Evolutionary conservation across 768 basidiomycete species (phyloP).

Genomic region (Tephrocybe sp.): DNA sequence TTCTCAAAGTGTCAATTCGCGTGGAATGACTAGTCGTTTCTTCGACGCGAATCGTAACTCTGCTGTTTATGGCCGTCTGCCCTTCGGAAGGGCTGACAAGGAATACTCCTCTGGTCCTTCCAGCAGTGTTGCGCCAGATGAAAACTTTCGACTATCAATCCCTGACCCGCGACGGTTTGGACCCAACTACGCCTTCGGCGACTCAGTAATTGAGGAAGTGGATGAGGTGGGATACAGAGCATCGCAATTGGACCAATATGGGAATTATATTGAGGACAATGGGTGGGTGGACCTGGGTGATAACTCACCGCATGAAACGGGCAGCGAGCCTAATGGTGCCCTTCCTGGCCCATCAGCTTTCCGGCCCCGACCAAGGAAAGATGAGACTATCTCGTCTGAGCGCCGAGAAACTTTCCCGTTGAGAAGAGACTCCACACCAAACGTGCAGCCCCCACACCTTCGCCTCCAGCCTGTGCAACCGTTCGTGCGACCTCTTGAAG

Average conservation of each 20-base stretch:
- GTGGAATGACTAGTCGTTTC: conserved; percentile 66
- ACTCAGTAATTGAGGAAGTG: conserved; percentile 29
- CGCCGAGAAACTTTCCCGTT: conserved; percentile 67
- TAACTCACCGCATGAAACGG: conserved; percentile 38
- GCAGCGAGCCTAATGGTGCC: conserved; percentile 34
- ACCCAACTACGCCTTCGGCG: conserved; percentile 45
- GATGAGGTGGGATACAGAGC: conserved; percentile 35
- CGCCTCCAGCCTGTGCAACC: conserved; percentile 67
- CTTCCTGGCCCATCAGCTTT: conserved; percentile 35
- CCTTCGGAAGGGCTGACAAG: conserved; percentile 58
- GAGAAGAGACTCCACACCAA: conserved; percentile 35
- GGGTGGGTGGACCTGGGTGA: conserved; percentile 62
- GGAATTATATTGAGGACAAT: conserved; percentile 30
- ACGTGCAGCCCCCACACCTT: conserved; percentile 62
- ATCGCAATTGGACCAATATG: conserved; percentile 20
- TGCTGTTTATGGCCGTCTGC: conserved; percentile 52
- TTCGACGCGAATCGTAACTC: conserved; percentile 70
- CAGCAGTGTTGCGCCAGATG: conserved; percentile 21
- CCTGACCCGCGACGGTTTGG: conserved; percentile 55
- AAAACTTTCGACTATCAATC: conserved; percentile 38
- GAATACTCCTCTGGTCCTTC: conserved; percentile 44
- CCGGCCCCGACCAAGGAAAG: conserved; percentile 32
- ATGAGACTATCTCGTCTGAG: conserved; percentile 30
- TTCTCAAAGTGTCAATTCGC: conserved; percentile 57
- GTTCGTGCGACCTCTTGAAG: conserved; percentile 74